A percentile compares a stretch with the other conserved stretches of the same genome.
These are phyloP conservation scores for Lactifluus volemus DNA, from an alignment of 768 basidiomycete species.

Conservation along the genomic window DNA sequence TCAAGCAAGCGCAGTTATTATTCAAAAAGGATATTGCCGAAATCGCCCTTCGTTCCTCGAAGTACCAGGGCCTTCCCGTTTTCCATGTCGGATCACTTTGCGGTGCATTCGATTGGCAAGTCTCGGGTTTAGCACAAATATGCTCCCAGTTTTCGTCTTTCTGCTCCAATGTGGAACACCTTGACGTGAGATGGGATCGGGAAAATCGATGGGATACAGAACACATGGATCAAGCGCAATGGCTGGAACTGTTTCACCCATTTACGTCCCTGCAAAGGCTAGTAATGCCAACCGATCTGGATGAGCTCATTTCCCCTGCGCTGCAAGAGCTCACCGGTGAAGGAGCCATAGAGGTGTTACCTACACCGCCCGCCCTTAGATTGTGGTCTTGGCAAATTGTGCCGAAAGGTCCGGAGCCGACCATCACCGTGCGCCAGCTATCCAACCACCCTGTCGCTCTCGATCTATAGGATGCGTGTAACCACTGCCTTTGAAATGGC, in stretches of 20 bases:
- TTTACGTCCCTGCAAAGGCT: background rate
- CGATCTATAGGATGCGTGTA: no score
- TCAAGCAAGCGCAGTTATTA: background rate
- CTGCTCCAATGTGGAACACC: background rate
- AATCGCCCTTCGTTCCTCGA: background rate
- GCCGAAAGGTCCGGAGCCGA: background rate
- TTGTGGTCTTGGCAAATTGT: background rate
- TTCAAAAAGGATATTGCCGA: background rate
- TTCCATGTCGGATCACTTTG: background rate
- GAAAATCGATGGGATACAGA: no score
- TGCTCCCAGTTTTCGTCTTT: background rate
- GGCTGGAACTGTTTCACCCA: no score
- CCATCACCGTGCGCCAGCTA: background rate
- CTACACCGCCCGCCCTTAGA: background rate
- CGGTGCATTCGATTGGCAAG: no score
- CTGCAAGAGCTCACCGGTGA: no score
- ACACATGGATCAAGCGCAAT: background rate
- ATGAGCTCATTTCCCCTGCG: no score
- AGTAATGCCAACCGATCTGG: background rate
- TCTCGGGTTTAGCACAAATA: background rate
- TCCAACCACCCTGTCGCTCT: background rate
- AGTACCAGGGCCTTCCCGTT: background rate
- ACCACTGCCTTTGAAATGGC: no score
- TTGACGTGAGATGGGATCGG: background rate
- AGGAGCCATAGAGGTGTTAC: background rate